phyloP scores from a whole-genome alignment of 2,329 filamentous ascomycete species.

The Karstenula rhodostoma region DNA sequence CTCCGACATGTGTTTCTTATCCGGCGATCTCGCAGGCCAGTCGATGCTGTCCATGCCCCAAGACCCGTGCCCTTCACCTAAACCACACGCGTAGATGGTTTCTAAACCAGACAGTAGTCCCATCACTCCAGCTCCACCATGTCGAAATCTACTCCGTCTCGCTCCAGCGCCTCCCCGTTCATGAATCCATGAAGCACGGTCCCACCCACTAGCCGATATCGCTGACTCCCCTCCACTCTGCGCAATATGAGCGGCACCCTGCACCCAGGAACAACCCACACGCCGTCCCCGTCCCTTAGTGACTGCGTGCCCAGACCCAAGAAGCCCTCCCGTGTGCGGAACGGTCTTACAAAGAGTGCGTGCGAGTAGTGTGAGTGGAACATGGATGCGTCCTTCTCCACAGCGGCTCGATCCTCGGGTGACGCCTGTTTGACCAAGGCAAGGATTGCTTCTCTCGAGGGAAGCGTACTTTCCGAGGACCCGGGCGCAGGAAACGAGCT shows the following conservation, averaged over 20 bases:
- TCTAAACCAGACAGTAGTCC: neutral
- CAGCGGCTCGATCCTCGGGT: conserved; percentile 2
- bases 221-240: conserved; percentile 9
- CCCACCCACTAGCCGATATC: conserved; percentile 25
- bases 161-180: conserved; percentile 23
- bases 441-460: conserved; percentile 13
- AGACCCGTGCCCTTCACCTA: no score
- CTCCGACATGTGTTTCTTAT: no score
- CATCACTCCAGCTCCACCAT: conserved; percentile 19
- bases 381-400: conserved; percentile 19
- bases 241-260: conserved; percentile 27
- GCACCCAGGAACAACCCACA: conserved; percentile 27
- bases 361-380: conserved; percentile 26
- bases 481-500: neutral
- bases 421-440: neutral
- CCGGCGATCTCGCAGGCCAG: no score
- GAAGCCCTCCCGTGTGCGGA: conserved; percentile 21
- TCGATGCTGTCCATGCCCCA: no score
- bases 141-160: conserved; percentile 11
- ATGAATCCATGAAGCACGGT: conserved; percentile 29
- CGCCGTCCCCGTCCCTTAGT: conserved; percentile 20
- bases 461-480: conserved; percentile 1
- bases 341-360: conserved; percentile 21
- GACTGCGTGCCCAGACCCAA: conserved; percentile 28
- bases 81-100: neutral